Conservation (phyloP, 371 early-diverging fungal genomes). For the Mucor saturninus region DNA sequence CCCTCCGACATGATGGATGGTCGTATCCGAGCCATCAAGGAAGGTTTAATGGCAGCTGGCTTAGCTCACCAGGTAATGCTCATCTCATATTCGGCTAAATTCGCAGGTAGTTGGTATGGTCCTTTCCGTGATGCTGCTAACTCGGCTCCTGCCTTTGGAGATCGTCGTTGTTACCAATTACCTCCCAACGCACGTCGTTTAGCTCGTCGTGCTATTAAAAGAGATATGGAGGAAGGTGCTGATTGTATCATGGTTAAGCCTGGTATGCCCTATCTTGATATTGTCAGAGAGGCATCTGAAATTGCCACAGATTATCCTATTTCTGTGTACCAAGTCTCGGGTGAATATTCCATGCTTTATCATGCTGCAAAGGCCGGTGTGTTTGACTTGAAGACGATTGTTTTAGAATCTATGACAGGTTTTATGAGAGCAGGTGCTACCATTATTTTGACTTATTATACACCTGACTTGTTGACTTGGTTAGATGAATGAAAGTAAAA, state of each 20-base stretch:
- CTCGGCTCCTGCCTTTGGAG: conserved; percentile 90
- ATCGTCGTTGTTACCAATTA: conserved; percentile 94
- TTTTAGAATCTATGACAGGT: conserved; percentile 85
- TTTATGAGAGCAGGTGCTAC: conserved; percentile 92
- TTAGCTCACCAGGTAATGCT: conserved; percentile 80
- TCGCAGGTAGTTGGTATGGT: conserved; percentile 93
- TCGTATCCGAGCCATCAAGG: conserved; percentile 91
- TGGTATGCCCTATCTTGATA: conserved; percentile 93
- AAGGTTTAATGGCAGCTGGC: conserved; percentile 73
- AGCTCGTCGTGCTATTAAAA: conserved; percentile 84
- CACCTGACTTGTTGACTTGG: conserved; percentile 93
- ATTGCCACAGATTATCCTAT: conserved; percentile 73
- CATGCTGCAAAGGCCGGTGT: conserved; percentile 88
- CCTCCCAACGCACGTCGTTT: conserved; percentile 89
- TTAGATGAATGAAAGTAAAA: conserved; percentile 55
- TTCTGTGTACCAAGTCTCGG: conserved; percentile 93
- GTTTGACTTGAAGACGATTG: conserved; percentile 82
- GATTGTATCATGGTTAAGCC: conserved; percentile 98
- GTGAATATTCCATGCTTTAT: conserved; percentile 95
- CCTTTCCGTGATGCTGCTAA: conserved; percentile 97
- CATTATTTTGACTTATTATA: conserved; percentile 92
- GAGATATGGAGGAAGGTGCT: conserved; percentile 94
- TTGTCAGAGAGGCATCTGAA: conserved; percentile 89
- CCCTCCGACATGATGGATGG: conserved; percentile 99
- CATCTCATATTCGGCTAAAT: conserved; percentile 96